phyloP scores from a whole-genome alignment of 2,329 filamentous ascomycete species.

The Colletotrichum sublineola region DNA sequence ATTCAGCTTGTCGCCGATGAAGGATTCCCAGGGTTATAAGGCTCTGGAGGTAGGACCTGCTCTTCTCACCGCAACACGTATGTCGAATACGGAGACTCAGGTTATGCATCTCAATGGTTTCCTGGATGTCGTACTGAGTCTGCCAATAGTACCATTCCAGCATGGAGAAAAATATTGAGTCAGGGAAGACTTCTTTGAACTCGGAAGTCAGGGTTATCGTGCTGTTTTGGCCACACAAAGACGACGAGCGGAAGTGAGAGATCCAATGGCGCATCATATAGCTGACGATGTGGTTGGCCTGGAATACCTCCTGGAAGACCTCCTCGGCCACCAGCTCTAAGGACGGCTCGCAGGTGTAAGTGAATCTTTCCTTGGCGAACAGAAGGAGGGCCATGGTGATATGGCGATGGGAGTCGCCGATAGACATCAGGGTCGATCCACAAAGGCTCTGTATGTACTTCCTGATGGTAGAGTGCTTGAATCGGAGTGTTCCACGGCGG shows the following conservation, averaged over 20 bases:
- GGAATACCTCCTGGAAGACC: constrained; percentile 46
- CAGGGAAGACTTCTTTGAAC: constrained; percentile 53
- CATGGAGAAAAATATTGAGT: constrained; percentile 53
- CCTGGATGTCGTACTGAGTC: constrained; percentile 43
- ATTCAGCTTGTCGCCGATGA: constrained; percentile 47
- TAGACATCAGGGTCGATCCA: constrained; percentile 51
- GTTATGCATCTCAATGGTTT: constrained; percentile 49
- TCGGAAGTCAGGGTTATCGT: constrained; percentile 49
- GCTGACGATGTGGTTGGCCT: constrained; percentile 49
- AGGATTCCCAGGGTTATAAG: constrained; percentile 54
- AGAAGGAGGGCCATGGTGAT: constrained; percentile 52
- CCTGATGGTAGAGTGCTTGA: constrained; percentile 54
- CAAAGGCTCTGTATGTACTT: constrained; percentile 50
- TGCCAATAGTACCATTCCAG: constrained; percentile 52
- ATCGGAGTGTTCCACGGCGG: constrained; percentile 51
- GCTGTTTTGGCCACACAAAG: constrained; percentile 47
- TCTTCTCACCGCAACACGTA: constrained; percentile 53
- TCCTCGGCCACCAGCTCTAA: constrained; percentile 48
- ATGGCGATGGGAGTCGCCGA: constrained; percentile 51
- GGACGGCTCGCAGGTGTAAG: constrained; percentile 45
- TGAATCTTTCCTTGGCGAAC: constrained; percentile 51
- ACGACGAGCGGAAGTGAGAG: constrained; percentile 52
- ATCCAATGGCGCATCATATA: constrained; percentile 55
- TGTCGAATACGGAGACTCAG: constrained; percentile 53
- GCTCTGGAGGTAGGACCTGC: constrained; percentile 53